Percentiles rank a stretch among this genome's conserved stretches.
These are phyloP conservation scores for Turnera subulata DNA, from an alignment of 345 rosid species.

Conservation along the genomic window DNA sequence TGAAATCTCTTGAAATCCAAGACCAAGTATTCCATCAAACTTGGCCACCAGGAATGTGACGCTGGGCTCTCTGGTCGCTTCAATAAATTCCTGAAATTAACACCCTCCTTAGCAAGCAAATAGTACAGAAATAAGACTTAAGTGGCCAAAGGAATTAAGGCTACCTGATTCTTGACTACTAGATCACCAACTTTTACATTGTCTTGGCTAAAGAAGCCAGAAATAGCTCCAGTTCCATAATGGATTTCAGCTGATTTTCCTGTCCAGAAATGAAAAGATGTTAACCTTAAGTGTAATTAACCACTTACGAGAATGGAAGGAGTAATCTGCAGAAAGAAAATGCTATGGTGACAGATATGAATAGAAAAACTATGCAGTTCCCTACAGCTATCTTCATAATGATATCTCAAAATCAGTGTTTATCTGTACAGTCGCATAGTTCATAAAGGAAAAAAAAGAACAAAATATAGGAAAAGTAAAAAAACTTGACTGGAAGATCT, in stretches of 20 bases:
- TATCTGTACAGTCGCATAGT: no score
- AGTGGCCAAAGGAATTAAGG: constrained; percentile 1
- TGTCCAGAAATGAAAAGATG: constrained; percentile 23
- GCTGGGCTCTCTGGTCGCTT: constrained; percentile 83
- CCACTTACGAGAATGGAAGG: no score
- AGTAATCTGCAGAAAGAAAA: no score
- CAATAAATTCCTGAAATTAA: constrained; percentile 70
- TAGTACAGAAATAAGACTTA: neutral
- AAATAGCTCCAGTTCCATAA: constrained; percentile 77
- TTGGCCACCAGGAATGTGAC: constrained; percentile 73
- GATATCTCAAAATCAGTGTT: no score
- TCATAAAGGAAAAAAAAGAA: no score
- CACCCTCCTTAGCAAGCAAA: neutral
- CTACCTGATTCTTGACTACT: constrained; percentile 69
- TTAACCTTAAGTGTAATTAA: neutral
- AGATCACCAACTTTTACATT: constrained; percentile 67
- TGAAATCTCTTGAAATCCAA: constrained; percentile 87
- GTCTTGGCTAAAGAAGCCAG: constrained; percentile 75
- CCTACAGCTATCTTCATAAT: no score
- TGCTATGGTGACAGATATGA: neutral
- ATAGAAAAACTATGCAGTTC: neutral
- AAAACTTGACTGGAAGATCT: neutral
- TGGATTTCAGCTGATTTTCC: constrained; percentile 72
- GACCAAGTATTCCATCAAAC: constrained; percentile 96
- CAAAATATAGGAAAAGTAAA: no score